These are phyloP conservation scores for Penicillium sp. DNA, from an alignment of 2,329 filamentous ascomycete genomes.

Conservation along the genomic window DNA sequence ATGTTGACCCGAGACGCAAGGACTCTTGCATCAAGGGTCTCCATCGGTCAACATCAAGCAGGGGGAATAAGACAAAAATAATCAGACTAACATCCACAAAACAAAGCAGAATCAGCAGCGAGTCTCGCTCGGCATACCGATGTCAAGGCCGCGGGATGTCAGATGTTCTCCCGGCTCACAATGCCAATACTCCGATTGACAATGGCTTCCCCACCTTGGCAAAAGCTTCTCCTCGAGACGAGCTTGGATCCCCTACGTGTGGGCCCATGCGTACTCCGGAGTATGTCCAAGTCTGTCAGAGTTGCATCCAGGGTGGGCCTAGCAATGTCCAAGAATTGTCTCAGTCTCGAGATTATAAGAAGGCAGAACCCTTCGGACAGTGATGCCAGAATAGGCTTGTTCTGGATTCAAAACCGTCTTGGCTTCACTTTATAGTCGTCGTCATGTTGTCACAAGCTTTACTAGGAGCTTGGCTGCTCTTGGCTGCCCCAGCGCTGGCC, in stretches of 20 bases:
- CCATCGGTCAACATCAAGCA: neutral
- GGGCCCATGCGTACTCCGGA: constrained; percentile 5
- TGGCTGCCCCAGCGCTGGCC: constrained; percentile 3
- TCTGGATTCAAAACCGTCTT: neutral
- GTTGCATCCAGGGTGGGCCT: constrained; percentile 1
- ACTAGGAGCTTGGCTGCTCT: constrained; percentile 9
- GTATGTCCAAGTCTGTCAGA: constrained; percentile 1
- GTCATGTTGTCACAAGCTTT: constrained; percentile 7
- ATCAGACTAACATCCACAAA: no score
- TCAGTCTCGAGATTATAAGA: neutral
- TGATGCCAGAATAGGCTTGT: neutral
- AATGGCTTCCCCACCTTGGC: neutral
- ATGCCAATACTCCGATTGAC: constrained; percentile 1
- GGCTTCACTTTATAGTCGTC: neutral
- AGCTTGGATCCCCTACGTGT: constrained; percentile 5
- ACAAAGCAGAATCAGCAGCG: neutral
- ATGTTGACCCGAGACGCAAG: constrained; percentile 8
- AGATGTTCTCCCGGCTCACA: neutral
- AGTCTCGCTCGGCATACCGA: neutral
- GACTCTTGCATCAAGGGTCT: neutral
- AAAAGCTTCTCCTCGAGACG: constrained; percentile 1
- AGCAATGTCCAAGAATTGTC: neutral
- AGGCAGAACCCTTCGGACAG: no score
- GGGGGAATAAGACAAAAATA: no score
- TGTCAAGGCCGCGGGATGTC: neutral